Conservation (phyloP, 2,329 filamentous ascomycete genomes). For the Zasmidium angulare region DNA sequence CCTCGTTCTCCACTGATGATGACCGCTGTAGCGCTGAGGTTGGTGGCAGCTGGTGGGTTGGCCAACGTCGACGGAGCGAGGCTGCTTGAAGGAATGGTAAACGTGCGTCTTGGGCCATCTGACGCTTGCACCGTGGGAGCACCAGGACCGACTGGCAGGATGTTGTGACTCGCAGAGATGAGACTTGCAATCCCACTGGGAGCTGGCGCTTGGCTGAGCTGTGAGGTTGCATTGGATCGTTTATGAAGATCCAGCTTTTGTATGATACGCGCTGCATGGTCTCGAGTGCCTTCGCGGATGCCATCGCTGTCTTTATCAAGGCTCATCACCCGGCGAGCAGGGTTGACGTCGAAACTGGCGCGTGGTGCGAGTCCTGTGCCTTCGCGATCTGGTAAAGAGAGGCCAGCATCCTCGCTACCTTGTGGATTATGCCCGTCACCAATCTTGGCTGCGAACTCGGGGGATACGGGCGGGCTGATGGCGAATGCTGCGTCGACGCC, state of each 20-base stretch:
- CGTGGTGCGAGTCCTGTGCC: conserved; percentile 48
- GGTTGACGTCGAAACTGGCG: conserved; percentile 70
- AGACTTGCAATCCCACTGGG: conserved; percentile 75
- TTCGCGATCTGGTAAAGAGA: conserved; percentile 61
- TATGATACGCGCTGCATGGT: conserved; percentile 85
- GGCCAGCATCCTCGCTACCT: conserved; percentile 59
- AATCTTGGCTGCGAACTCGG: conserved; percentile 83
- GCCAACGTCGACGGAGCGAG: conserved; percentile 81
- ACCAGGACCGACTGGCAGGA: conserved; percentile 65
- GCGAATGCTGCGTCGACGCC: conserved; percentile 76
- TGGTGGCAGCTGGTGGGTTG: conserved; percentile 79
- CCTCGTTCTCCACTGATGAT: conserved; percentile 75
- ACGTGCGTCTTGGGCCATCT: conserved; percentile 23
- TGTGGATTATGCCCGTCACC: conserved; percentile 63
- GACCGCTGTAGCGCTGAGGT: conserved; percentile 81
- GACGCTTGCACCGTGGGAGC: conserved; percentile 35
- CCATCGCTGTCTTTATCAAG: conserved; percentile 41
- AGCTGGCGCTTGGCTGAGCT: conserved; percentile 26
- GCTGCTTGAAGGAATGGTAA: conserved; percentile 56
- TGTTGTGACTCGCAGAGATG: conserved; percentile 79
- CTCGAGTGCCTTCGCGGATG: conserved; percentile 70
- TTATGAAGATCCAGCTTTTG: conserved; percentile 89
- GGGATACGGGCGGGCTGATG: conserved; percentile 81
- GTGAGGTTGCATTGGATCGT: conserved; percentile 60
- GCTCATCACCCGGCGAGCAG: conserved; percentile 46